phyloP scores from a whole-genome alignment of 768 basidiomycete species.

The Boletus barrowsii region DNA sequence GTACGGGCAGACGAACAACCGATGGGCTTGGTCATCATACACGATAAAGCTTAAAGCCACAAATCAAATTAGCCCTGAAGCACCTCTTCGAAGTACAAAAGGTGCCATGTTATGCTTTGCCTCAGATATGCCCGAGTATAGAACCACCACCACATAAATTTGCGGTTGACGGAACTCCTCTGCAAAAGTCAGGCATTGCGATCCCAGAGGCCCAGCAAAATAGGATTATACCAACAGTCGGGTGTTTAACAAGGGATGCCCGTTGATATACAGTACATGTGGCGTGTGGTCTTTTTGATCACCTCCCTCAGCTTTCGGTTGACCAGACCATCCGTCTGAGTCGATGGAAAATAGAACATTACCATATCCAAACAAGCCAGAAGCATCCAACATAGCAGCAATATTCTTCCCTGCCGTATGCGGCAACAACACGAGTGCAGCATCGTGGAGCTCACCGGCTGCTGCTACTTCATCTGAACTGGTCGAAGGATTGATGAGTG shows the following conservation, averaged over 20 bases:
- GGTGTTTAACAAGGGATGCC: constrained; percentile 74
- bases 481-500: constrained; percentile 63
- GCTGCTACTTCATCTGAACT: constrained; percentile 51
- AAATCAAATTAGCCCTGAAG: no score
- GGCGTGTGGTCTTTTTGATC: constrained; percentile 34
- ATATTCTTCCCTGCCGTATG: constrained; percentile 51
- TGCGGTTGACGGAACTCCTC: no score
- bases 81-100: no score
- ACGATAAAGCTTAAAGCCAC: no score
- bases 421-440: constrained; percentile 58
- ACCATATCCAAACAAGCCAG: constrained; percentile 44
- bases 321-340: constrained; percentile 30
- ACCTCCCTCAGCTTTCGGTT: constrained; percentile 14
- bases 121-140: no score
- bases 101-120: no score
- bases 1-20: no score
- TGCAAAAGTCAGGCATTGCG: background rate
- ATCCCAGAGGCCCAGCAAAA: background rate
- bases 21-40: no score
- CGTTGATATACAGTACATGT: constrained; percentile 72
- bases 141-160: no score
- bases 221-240: constrained; percentile 54
- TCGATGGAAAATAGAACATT: constrained; percentile 54
- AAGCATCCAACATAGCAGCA: constrained; percentile 51
- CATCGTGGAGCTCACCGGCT: constrained; percentile 56